Conservation (phyloP, 225 moss, liverwort and hornwort genomes). For the Pseudisothecium myosuroides region DNA sequence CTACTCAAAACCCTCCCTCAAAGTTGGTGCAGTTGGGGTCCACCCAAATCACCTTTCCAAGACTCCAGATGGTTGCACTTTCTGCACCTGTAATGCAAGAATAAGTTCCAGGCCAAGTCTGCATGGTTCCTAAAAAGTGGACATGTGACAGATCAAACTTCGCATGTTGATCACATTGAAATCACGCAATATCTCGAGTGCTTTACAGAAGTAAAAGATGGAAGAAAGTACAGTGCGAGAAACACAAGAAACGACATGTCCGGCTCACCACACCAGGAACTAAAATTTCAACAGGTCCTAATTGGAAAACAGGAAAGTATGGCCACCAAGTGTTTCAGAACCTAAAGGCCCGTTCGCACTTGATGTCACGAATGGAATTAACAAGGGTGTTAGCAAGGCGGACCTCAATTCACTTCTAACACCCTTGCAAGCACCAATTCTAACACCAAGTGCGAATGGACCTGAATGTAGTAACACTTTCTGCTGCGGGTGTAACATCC, state of each 20-base stretch:
- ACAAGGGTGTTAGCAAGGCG: not conserved
- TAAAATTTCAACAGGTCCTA: not conserved
- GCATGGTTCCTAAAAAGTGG: not conserved
- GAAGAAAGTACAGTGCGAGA: not conserved
- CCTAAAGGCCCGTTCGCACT: not conserved
- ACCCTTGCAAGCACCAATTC: not conserved
- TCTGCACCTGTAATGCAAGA: not conserved
- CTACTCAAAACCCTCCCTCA: not conserved
- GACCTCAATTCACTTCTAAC: no score
- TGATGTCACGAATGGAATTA: not conserved
- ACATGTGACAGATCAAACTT: not conserved
- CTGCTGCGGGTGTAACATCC: not conserved
- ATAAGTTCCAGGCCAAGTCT: not conserved
- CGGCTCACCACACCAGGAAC: not conserved
- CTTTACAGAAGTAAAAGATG: not conserved
- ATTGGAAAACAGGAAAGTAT: not conserved
- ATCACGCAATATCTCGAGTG: not conserved
- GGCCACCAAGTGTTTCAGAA: not conserved
- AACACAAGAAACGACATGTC: not conserved
- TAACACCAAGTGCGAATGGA: not conserved
- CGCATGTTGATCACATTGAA: not conserved
- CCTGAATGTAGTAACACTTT: not conserved
- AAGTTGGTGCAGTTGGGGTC: not conserved
- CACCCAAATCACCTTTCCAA: not conserved
- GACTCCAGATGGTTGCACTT: not conserved